Evolutionary conservation across 768 basidiomycete species (phyloP), one percentile per base, ranked within the genome.

Genomic region (Trametes elegans): DNA sequence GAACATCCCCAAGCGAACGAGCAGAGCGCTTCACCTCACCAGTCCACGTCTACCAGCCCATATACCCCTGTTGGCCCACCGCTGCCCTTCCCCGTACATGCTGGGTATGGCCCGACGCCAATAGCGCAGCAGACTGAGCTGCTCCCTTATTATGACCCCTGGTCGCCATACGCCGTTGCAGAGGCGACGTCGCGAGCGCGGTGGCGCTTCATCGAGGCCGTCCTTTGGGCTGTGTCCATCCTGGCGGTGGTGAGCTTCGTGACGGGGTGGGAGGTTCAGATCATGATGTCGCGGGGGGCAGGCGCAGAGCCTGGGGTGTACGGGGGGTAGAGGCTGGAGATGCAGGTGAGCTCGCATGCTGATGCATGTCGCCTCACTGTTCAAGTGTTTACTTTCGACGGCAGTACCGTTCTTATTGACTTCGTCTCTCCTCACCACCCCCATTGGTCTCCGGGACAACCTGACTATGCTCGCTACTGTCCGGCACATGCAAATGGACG

Each of bases 111-210:
- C 13, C 76, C 77, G 1, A 78, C 76, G 23, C 76, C 76, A 24
- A 67, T 78, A 16, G 50, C 64, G 31, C 68, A 73, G 49, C 68
- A 72, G 52, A 61, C 70, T 48, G 62, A 68, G n/a, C 61, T 76
- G 40, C 32, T 79, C 64, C 72, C 74, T 7, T 74, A 71, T 55
- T 74, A 79, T 62, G 79, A 79, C 60, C 76, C 72, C 8, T 70
- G 64, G 32, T 75, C 75, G 23, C 63, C 68, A 19, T 65, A 76
- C 54, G 70, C 77, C 38, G 45, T 74, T 2, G 65, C 66, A 43
- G 68, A 67, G 48, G 78, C 78, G 26, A 62, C 58, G 8, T 53
- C 57, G 40, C 67, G 80, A 24, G 78, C 79, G 29, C 68, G 68
- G 41, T 60, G 73, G 73, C 71, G 79, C 31, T 80, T 80, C 54